These are phyloP conservation scores for Mariannaea sp. DNA, from an alignment of 2,329 filamentous ascomycete species.

Conservation along the genomic window DNA sequence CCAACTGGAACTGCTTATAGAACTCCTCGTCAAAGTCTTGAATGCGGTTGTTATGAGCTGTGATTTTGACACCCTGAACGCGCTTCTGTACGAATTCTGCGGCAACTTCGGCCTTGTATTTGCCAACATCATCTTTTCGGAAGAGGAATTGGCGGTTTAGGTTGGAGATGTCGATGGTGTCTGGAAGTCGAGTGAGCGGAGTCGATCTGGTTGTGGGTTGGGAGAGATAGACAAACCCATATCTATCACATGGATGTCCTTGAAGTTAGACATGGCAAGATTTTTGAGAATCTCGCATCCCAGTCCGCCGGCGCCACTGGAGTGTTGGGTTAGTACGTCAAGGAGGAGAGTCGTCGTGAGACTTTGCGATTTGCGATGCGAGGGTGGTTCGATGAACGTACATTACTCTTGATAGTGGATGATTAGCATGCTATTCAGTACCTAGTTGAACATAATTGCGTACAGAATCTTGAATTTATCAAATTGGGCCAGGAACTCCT, in stretches of 20 bases:
- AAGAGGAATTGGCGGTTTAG: slow-evolving; percentile 98
- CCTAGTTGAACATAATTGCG: slow-evolving; percentile 40
- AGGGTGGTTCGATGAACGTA: slow-evolving; percentile 43
- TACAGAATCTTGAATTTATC: slow-evolving; percentile 77
- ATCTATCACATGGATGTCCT: slow-evolving; percentile 97
- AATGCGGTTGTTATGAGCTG: slow-evolving; percentile 90
- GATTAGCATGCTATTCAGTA: slow-evolving; percentile 19
- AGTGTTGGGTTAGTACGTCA: slow-evolving; percentile 24
- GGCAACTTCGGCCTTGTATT: slow-evolving; percentile 90
- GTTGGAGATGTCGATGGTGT: slow-evolving; percentile 98
- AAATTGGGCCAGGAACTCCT: slow-evolving; percentile 60
- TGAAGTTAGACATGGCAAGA: slow-evolving; percentile 92
- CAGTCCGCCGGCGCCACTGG: slow-evolving; percentile 87
- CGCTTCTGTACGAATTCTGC: slow-evolving; percentile 88
- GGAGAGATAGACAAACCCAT: slow-evolving; percentile 69
- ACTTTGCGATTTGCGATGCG: too few species aligned
- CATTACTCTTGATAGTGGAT: slow-evolving; percentile 52
- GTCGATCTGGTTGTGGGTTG: background rate
- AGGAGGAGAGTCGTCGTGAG: slow-evolving; percentile 12
- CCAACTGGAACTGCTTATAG: slow-evolving; percentile 94
- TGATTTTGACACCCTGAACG: slow-evolving; percentile 90
- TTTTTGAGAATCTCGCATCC: slow-evolving; percentile 98
- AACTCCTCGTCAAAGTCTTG: slow-evolving; percentile 97
- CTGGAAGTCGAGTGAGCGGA: slow-evolving; percentile 48
- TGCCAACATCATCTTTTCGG: slow-evolving; percentile 87